Evolutionary conservation across 2,329 filamentous ascomycete species (phyloP).

Genomic region (Falciphora oryzae): DNA sequence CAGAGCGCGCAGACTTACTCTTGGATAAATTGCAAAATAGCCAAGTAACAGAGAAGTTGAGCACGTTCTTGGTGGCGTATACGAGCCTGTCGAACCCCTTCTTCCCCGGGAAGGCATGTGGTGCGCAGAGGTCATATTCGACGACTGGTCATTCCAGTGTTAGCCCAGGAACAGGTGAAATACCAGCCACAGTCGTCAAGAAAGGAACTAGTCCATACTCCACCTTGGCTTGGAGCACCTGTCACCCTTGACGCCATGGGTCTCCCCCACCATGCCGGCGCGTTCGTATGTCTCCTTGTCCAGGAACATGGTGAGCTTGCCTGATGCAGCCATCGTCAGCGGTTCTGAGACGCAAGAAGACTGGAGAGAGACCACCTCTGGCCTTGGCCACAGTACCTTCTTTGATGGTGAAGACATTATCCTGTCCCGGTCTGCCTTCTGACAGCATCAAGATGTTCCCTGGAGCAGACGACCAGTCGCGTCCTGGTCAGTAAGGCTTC

Average conservation of each 20-base stretch:
- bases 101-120: slow-evolving; percentile 77
- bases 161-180: slow-evolving; percentile 17
- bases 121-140: slow-evolving; percentile 65
- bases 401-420: slow-evolving; percentile 65
- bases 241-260: slow-evolving; percentile 52
- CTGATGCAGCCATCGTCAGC: slow-evolving; percentile 32
- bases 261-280: slow-evolving; percentile 70
- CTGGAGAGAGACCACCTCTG: not conserved
- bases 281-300: slow-evolving; percentile 78
- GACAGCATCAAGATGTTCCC: slow-evolving; percentile 81
- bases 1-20: slow-evolving; percentile 30
- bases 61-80: slow-evolving; percentile 73
- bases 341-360: slow-evolving; percentile 10
- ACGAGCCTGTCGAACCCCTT: slow-evolving; percentile 73
- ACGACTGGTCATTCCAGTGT: slow-evolving; percentile 49
- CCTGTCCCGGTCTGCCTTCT: slow-evolving; percentile 62
- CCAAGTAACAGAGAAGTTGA: slow-evolving; percentile 66
- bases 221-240: slow-evolving; percentile 64
- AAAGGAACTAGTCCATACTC: slow-evolving; percentile 42
- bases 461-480: slow-evolving; percentile 25
- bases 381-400: slow-evolving; percentile 49
- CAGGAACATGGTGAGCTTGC: slow-evolving; percentile 68
- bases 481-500: not conserved
- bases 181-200: not conserved
- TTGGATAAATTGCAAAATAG: slow-evolving; percentile 60